phyloP scores from a whole-genome alignment of 1,139 yeast genomes.

The Kodamaea arcana region DNA sequence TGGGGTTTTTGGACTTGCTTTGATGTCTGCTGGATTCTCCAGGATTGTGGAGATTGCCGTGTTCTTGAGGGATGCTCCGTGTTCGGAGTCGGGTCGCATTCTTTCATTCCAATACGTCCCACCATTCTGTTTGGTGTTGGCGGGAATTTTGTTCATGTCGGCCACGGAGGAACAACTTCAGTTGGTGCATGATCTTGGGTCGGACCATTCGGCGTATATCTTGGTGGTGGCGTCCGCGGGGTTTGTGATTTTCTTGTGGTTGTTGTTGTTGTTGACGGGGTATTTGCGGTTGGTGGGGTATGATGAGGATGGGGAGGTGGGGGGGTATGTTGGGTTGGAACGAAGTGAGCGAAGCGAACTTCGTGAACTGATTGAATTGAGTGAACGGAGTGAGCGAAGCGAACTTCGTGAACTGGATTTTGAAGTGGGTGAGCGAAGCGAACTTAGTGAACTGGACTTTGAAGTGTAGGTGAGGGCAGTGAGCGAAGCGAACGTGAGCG shows the following conservation, averaged over 20 bases:
- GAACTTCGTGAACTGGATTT: too few relatives aligned
- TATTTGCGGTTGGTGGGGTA: constrained; percentile 53
- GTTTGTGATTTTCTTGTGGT: constrained; percentile 65
- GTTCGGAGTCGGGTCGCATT: constrained; percentile 44
- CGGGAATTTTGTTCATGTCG: constrained; percentile 83
- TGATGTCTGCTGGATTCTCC: constrained; percentile 72
- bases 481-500: too few relatives aligned
- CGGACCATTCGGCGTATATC: constrained; percentile 82
- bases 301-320: constrained; percentile 34
- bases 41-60: constrained; percentile 77
- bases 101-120: constrained; percentile 78
- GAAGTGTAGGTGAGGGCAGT: too few relatives aligned
- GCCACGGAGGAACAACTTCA: constrained; percentile 87
- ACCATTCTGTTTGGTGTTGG: constrained; percentile 69
- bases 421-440: constrained; percentile 29
- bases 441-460: too few relatives aligned
- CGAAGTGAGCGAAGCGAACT: constrained; percentile 22
- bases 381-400: constrained; percentile 27
- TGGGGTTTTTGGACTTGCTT: constrained; percentile 73
- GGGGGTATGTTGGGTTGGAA: constrained; percentile 30
- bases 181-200: constrained; percentile 66
- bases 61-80: constrained; percentile 54
- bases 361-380: too few relatives aligned
- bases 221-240: constrained; percentile 73
- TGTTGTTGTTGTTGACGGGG: constrained; percentile 50